phyloP scores from a whole-genome alignment of 352 stramenopile species.

The Phytopythium kandeliae region DNA sequence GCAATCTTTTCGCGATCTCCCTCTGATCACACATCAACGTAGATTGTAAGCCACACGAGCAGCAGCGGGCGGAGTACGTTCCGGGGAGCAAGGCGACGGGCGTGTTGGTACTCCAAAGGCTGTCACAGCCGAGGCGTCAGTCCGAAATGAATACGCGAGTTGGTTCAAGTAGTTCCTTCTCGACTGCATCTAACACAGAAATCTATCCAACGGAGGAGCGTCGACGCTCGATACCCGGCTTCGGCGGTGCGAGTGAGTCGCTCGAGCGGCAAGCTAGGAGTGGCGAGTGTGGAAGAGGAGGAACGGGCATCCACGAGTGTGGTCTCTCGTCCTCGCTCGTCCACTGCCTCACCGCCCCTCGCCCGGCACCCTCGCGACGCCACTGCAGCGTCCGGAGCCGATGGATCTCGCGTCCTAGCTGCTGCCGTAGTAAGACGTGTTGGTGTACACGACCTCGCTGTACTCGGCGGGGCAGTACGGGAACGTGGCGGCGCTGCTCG shows the following conservation, averaged over 20 bases:
- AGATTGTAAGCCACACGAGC: too few relatives aligned
- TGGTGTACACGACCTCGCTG: slow-evolving; percentile 43
- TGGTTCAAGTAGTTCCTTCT: neutral
- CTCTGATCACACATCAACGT: too few relatives aligned
- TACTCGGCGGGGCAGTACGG: slow-evolving; percentile 49
- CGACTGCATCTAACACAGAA: neutral
- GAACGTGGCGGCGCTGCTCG: slow-evolving; percentile 33
- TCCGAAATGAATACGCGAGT: neutral
- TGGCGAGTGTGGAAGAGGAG: neutral
- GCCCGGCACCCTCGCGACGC: neutral
- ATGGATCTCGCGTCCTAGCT: neutral
- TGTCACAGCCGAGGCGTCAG: neutral
- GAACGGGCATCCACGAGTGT: neutral
- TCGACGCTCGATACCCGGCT: neutral
- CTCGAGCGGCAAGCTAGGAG: neutral
- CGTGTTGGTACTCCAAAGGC: neutral
- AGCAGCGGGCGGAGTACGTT: too few relatives aligned
- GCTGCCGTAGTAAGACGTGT: slow-evolving; percentile 40
- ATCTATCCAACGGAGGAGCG: neutral
- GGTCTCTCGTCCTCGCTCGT: neutral
- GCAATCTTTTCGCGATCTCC: too few relatives aligned
- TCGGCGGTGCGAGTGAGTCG: neutral
- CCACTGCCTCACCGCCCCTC: neutral
- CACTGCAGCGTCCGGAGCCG: neutral
- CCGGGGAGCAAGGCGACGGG: neutral